Conservation (phyloP, 202 grass and related monocot species). For the Digitaria exilis region DNA sequence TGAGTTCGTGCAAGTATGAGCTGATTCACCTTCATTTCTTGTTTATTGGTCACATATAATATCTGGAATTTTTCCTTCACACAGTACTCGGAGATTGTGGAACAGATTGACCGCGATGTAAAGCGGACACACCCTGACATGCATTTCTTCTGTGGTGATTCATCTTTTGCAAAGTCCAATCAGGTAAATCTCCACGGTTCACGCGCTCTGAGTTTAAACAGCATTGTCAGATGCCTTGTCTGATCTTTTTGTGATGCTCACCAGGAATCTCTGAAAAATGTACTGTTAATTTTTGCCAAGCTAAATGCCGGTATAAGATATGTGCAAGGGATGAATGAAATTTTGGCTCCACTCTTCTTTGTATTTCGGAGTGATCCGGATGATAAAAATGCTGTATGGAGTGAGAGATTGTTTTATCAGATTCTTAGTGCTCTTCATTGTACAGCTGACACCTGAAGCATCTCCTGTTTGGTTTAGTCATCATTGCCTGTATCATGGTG, state of each 20-base stretch:
- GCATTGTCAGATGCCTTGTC: slow-evolving; percentile 30
- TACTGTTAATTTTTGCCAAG: slow-evolving; percentile 86
- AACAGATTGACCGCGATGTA: slow-evolving; percentile 94
- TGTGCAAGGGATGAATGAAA: slow-evolving; percentile 97
- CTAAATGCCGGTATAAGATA: slow-evolving; percentile 91
- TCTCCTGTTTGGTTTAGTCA: slow-evolving; percentile 9
- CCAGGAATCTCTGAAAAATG: slow-evolving; percentile 76
- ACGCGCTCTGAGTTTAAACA: slow-evolving; percentile 26
- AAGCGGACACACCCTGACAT: slow-evolving; percentile 92
- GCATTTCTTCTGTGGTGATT: slow-evolving; percentile 85
- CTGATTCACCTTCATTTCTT: not conserved
- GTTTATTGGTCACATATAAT: slow-evolving; percentile 16
- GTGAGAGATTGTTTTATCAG: slow-evolving; percentile 46
- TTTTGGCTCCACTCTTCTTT: slow-evolving; percentile 82
- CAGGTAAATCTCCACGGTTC: slow-evolving; percentile 55
- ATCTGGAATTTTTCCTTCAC: not conserved
- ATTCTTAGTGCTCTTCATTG: not conserved
- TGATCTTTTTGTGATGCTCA: slow-evolving; percentile 39
- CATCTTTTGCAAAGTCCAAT: slow-evolving; percentile 86
- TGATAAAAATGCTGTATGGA: slow-evolving; percentile 86
- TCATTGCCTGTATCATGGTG: slow-evolving; percentile 25
- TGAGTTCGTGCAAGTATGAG: not conserved
- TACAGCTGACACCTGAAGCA: not conserved
- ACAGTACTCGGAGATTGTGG: slow-evolving; percentile 76
- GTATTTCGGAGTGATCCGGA: slow-evolving; percentile 82